Evolutionary conservation across 345 rosid species (phyloP).

Genomic region (Atalantia buxifolia): DNA sequence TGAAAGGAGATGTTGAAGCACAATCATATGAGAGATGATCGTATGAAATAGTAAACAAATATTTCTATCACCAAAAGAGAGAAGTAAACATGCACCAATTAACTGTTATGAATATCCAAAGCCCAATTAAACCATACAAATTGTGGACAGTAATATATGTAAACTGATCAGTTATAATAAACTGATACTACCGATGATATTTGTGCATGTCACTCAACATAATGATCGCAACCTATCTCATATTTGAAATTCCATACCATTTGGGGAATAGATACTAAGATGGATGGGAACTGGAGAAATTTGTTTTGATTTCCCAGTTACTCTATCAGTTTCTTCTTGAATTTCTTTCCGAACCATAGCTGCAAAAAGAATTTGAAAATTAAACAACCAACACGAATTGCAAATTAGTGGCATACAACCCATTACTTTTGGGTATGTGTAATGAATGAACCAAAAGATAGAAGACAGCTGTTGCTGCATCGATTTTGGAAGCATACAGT

Average conservation of each 20-base stretch:
- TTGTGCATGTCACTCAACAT: background rate
- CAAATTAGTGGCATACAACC: background rate
- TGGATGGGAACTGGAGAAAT: conserved; percentile 66
- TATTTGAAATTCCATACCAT: conserved; percentile 31
- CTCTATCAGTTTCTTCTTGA: conserved; percentile 62
- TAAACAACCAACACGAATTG: background rate
- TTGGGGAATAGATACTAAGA: conserved; percentile 56
- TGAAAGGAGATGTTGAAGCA: background rate
- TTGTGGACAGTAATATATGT: background rate
- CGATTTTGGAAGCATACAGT: background rate
- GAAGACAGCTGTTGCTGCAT: background rate
- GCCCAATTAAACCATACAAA: background rate
- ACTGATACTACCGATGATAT: background rate
- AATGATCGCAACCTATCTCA: background rate
- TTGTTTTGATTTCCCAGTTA: conserved; percentile 56
- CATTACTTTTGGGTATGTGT: background rate
- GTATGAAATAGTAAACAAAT: background rate
- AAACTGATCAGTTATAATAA: background rate
- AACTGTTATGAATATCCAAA: background rate
- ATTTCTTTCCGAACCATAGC: conserved; percentile 60
- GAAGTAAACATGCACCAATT: background rate
- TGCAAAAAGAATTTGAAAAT: conserved; percentile 22
- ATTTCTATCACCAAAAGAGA: background rate
- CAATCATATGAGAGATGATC: background rate
- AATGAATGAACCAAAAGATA: background rate